Conservation (phyloP, 2,329 filamentous ascomycete genomes). For the Talaromyces islandicus region DNA sequence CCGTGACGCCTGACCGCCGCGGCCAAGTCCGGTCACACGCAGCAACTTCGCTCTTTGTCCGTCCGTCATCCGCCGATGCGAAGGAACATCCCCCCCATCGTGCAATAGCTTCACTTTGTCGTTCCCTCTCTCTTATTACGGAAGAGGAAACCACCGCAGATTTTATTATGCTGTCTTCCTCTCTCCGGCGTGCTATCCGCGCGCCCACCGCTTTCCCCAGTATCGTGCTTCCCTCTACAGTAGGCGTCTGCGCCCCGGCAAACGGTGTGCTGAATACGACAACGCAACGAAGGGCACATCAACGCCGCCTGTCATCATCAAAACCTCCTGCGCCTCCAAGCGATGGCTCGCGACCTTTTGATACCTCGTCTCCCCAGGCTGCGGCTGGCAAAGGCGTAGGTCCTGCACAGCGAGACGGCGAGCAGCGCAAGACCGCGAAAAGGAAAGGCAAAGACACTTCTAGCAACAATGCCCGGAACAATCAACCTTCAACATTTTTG, state of each 20-base stretch:
- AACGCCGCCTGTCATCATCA: slow-evolving; percentile 44
- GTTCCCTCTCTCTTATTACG: slow-evolving; percentile 9
- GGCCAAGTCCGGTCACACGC: slow-evolving; percentile 9
- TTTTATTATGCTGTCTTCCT: slow-evolving; percentile 41
- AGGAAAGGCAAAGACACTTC: slow-evolving; percentile 13
- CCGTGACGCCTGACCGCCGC: slow-evolving; percentile 14
- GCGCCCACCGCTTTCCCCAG: slow-evolving; percentile 20
- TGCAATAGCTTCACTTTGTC: not conserved
- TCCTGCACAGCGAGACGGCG: slow-evolving; percentile 26
- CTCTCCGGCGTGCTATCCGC: slow-evolving; percentile 40
- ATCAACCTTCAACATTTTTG: slow-evolving; percentile 27
- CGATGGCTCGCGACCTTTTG: slow-evolving; percentile 38
- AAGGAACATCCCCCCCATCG: not conserved
- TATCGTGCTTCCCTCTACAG: slow-evolving; percentile 25
- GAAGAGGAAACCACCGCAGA: not conserved
- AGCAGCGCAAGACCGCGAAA: slow-evolving; percentile 22
- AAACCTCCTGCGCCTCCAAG: slow-evolving; percentile 42
- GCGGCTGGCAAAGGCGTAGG: slow-evolving; percentile 19
- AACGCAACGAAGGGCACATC: slow-evolving; percentile 23
- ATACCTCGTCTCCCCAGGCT: slow-evolving; percentile 25
- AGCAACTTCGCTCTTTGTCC: slow-evolving; percentile 5
- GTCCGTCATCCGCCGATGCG: slow-evolving; percentile 3
- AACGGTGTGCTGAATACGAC: not conserved
- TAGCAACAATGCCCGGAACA: not conserved
- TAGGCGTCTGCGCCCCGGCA: slow-evolving; percentile 19